Conservation (phyloP, 1,284 basidiomycete genomes). For the Lentinula novae-zelandiae region DNA sequence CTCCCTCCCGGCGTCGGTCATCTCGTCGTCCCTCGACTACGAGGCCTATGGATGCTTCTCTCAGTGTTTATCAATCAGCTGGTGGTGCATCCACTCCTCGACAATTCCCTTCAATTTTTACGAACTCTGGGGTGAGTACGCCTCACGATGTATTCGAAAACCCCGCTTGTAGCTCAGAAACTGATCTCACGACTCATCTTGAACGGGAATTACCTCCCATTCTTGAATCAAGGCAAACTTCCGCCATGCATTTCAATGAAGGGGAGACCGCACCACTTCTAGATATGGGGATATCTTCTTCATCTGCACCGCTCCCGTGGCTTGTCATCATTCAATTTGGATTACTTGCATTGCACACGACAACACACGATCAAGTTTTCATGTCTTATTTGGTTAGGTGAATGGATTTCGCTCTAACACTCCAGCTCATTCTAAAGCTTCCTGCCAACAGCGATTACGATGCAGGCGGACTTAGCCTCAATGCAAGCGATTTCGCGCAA, state of each 20-base stretch:
- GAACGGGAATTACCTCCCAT: slow-evolving; percentile 6
- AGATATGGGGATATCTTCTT: slow-evolving; percentile 43
- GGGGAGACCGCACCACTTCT: slow-evolving; percentile 20
- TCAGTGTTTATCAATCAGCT: background rate
- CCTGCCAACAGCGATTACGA: slow-evolving; percentile 52
- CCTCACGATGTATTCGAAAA: background rate
- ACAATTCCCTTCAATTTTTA: background rate
- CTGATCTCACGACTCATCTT: background rate
- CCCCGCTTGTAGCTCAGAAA: background rate
- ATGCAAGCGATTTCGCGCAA: slow-evolving; percentile 76
- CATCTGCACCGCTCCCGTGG: slow-evolving; percentile 62
- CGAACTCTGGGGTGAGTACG: background rate
- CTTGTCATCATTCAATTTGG: slow-evolving; percentile 79
- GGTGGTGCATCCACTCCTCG: background rate
- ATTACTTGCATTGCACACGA: slow-evolving; percentile 71
- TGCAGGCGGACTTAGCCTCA: slow-evolving; percentile 71
- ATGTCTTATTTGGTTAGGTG: slow-evolving; percentile 80
- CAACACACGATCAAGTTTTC: slow-evolving; percentile 84
- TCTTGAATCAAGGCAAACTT: background rate
- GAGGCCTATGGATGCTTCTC: background rate
- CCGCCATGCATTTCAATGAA: background rate
- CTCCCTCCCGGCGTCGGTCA: background rate
- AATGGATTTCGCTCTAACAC: slow-evolving; percentile 25
- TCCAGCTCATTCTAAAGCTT: slow-evolving; percentile 1
- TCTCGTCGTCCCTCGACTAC: background rate